Base-by-base conservation (phyloP, 148 eudicot genomes). In the Fallopia convolvulus region DNA sequence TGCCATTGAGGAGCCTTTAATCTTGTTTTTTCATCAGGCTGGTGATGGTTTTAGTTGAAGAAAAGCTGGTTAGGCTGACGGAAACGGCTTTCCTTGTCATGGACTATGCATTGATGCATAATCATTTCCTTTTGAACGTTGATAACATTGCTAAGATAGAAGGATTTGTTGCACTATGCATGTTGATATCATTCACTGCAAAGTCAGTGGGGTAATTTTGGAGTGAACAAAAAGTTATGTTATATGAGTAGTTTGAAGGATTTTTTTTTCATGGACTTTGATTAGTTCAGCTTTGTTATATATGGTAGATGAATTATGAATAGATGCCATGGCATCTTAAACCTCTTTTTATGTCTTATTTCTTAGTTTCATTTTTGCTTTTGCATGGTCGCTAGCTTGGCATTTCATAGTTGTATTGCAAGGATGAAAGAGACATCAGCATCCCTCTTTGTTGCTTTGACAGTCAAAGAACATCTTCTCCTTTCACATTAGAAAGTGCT, bases 111-210 rank as follows among this genome's bases (percentile, higher is more conserved):
- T 66, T 20, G 9, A 14, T 33, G 46, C 39, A 33, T 66, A 36
- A 5, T 66, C 9, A 15, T 33, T n/a, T 66, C 39, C 20, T 66
- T n/a, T 17, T 66, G 72, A 36, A 66, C 36, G n/a, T 66, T 66
- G 72, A 17, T 36, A 17, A 66, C 72, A 47, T 56, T 78, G 66
- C 30, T 40, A 40, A 49, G 18, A 68, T 26, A 49, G 18, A 68
- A 13, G 63, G 52, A 0, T 26, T 70, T 47, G 18, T 70, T 47
- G 18, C 47, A 26, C 74, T 52, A 23, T 32, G 76, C 26, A 11
- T 77, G 74, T 71, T 39, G 49, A 71, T 39, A 71, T 71, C 30
- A 40, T 39, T 39, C 74, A 17, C 74, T 71, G 74, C 48, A 36
- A 15, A 42, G 74, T 33, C 39, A 61, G 58, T 50, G 56, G 56